These are phyloP conservation scores for Isatis tinctoria DNA, from an alignment of 345 rosid genomes.

Conservation along the genomic window DNA sequence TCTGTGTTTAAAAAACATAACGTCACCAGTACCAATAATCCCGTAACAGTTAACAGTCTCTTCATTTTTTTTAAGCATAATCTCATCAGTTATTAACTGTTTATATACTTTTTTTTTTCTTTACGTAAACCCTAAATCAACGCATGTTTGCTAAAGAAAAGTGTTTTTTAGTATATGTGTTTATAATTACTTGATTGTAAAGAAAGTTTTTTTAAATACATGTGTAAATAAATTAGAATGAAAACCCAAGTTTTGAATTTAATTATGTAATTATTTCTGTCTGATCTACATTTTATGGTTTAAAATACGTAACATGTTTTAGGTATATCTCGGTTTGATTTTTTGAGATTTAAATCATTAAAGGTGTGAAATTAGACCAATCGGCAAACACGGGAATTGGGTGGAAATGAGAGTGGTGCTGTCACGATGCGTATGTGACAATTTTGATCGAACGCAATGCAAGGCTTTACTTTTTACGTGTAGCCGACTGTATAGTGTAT, in stretches of 20 bases:
- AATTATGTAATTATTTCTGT: background rate
- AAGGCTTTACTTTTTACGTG: conserved; percentile 20
- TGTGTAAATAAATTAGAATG: background rate
- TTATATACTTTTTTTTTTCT: background rate
- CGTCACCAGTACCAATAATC: no score
- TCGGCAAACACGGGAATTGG: conserved; percentile 10
- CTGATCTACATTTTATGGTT: background rate
- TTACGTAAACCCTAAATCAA: background rate
- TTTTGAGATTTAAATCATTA: background rate
- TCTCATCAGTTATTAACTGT: no score
- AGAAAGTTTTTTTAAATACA: background rate
- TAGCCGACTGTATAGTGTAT: background rate
- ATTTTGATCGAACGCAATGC: conserved; percentile 10
- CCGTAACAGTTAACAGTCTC: no score
- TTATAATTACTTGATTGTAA: background rate
- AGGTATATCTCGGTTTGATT: background rate
- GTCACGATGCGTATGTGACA: conserved; percentile 19
- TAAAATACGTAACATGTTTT: background rate
- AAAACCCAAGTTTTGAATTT: no score
- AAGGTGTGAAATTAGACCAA: conserved; percentile 2
- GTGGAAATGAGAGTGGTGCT: conserved; percentile 15
- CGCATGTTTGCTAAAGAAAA: background rate
- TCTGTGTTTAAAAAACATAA: no score
- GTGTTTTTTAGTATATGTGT: background rate
- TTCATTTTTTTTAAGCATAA: no score